phyloP scores from a whole-genome alignment of 2,329 filamentous ascomycete genomes.

The Knoxdaviesia capensis region DNA sequence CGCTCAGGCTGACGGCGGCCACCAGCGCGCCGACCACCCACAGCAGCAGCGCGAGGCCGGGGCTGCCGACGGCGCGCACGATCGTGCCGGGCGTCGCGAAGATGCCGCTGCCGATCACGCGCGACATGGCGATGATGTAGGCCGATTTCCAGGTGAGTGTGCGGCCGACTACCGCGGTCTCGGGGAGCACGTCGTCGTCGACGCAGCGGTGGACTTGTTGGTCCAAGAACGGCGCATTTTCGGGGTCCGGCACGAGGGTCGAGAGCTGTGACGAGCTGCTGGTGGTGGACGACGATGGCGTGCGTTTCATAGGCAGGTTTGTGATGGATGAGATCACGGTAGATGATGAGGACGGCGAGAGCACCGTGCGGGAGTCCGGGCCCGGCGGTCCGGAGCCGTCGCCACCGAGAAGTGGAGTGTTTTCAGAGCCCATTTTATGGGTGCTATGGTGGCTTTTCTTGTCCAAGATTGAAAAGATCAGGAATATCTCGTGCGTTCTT shows the following conservation, averaged over 20 bases:
- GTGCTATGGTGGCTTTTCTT: no score
- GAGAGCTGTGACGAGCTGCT: neutral
- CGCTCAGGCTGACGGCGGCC: constrained; percentile 37
- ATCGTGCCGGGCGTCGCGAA: constrained; percentile 54
- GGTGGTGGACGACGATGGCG: no score
- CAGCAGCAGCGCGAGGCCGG: constrained; percentile 38
- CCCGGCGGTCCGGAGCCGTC: no score
- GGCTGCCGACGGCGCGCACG: constrained; percentile 42
- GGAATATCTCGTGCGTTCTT: no score
- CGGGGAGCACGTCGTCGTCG: constrained; percentile 38
- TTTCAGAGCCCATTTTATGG: no score
- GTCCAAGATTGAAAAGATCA: no score
- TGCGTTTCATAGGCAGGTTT: no score
- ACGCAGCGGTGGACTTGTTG: constrained; percentile 9
- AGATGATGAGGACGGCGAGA: no score
- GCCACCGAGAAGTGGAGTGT: no score
- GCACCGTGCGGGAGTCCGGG: no score
- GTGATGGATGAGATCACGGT: no score
- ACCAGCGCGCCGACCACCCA: constrained; percentile 44
- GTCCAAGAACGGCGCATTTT: neutral
- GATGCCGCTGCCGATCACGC: constrained; percentile 50
- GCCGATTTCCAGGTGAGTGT: constrained; percentile 42
- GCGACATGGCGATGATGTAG: constrained; percentile 46
- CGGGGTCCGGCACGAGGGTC: neutral
- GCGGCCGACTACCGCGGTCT: constrained; percentile 35